Evolutionary conservation across 306 rosid genomes (phyloP).

Genomic region (Castanospermum australe): DNA sequence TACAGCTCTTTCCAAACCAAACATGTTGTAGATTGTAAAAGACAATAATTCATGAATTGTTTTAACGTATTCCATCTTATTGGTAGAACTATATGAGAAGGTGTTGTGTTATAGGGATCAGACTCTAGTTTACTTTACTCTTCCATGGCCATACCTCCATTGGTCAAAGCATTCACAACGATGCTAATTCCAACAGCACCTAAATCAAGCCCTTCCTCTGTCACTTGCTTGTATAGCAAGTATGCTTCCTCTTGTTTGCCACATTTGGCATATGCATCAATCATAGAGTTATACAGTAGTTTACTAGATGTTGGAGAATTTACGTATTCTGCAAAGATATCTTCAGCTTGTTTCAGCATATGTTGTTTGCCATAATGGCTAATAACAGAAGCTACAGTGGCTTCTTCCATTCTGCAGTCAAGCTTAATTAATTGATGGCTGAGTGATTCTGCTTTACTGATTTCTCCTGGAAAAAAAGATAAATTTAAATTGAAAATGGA

Average conservation of each 20-base stretch:
- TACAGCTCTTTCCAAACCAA: not conserved
- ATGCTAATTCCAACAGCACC: conserved; percentile 86
- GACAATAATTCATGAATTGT: not conserved
- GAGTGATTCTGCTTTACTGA: conserved; percentile 66
- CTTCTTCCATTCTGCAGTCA: conserved; percentile 57
- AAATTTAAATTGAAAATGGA: conserved; percentile 7
- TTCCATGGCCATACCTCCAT: conserved; percentile 51
- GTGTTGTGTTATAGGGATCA: not conserved
- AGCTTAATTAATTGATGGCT: conserved; percentile 43
- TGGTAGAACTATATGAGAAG: not conserved
- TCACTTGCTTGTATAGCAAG: conserved; percentile 58
- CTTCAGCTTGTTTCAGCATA: conserved; percentile 68
- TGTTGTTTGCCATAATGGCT: conserved; percentile 65
- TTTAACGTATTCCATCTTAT: not conserved
- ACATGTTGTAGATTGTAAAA: not conserved
- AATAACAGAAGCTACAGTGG: conserved; percentile 62
- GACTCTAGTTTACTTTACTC: conserved; percentile 15
- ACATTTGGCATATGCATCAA: conserved; percentile 79
- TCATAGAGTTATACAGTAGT: conserved; percentile 65
- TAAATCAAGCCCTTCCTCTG: conserved; percentile 56
- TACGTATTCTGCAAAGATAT: conserved; percentile 57
- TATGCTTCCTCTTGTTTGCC: conserved; percentile 73
- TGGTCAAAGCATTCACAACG: conserved; percentile 71
- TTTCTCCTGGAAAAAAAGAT: conserved; percentile 63
- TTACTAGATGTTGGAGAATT: conserved; percentile 43